phyloP scores from a whole-genome alignment of 2,329 filamentous ascomycete genomes.

The Chrysoporthe austroafricana region DNA sequence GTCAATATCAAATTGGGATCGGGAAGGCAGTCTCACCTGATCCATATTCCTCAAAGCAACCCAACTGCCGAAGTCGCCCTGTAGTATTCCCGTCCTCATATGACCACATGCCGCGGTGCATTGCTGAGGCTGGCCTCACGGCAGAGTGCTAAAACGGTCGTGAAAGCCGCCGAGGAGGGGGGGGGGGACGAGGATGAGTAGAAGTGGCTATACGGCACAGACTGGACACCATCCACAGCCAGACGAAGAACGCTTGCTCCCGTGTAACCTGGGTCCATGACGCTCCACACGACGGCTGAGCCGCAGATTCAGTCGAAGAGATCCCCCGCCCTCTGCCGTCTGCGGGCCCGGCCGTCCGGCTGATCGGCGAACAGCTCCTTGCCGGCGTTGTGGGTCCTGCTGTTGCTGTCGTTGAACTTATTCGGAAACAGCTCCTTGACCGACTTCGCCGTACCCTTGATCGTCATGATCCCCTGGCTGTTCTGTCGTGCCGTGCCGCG shows the following conservation, averaged over 20 bases:
- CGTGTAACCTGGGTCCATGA: not conserved
- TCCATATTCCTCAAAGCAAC: not conserved
- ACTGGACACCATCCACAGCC: not conserved
- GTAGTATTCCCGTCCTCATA: not conserved
- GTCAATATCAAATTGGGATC: not conserved
- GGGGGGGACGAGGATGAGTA: not conserved
- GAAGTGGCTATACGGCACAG: not conserved
- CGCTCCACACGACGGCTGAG: not conserved
- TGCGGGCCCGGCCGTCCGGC: slow-evolving; percentile 47
- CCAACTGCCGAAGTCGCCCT: not conserved
- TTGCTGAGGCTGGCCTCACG: not conserved
- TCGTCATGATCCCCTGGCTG: slow-evolving; percentile 54
- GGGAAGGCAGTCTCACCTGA: slow-evolving; percentile 6
- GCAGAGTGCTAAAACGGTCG: not conserved
- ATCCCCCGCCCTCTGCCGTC: slow-evolving; percentile 72
- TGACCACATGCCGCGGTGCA: not conserved
- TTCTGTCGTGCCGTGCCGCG: slow-evolving; percentile 59
- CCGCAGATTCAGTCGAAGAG: slow-evolving; percentile 61
- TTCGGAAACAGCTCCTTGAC: slow-evolving; percentile 72
- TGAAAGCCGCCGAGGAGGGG: too few species aligned
- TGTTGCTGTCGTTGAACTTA: slow-evolving; percentile 49
- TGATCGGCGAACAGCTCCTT: slow-evolving; percentile 72
- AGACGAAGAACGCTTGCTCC: not conserved
- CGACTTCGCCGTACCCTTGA: slow-evolving; percentile 65
- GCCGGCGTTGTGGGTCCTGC: slow-evolving; percentile 54